Conservation (phyloP, 257 asterid genomes). For the Rubia yunnanensis region DNA sequence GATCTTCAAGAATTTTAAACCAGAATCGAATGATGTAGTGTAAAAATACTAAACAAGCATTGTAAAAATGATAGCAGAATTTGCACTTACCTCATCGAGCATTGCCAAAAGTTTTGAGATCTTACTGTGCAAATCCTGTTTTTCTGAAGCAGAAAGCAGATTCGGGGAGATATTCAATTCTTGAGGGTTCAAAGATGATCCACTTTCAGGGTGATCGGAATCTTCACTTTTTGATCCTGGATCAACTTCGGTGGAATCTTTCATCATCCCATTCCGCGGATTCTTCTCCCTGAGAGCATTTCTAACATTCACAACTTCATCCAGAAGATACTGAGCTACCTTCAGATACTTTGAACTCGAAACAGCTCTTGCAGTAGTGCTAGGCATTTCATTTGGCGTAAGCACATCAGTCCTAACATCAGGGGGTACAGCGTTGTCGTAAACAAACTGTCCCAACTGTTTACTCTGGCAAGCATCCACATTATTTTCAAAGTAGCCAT, state of each 20-base stretch:
- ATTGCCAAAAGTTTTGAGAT: constrained; percentile 62
- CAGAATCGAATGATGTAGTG: not conserved
- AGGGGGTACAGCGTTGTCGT: constrained; percentile 26
- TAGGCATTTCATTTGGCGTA: constrained; percentile 34
- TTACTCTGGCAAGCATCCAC: constrained; percentile 32
- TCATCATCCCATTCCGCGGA: constrained; percentile 24
- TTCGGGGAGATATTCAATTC: constrained; percentile 22
- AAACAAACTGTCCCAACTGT: constrained; percentile 23
- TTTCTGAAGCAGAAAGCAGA: constrained; percentile 63
- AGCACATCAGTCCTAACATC: constrained; percentile 14
- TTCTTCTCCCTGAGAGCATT: constrained; percentile 46
- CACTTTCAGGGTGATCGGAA: constrained; percentile 34
- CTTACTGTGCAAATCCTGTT: constrained; percentile 65
- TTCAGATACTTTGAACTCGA: constrained; percentile 63
- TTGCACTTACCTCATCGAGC: constrained; percentile 67
- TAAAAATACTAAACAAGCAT: not conserved
- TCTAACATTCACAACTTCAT: constrained; percentile 73
- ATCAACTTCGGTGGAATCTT: constrained; percentile 30
- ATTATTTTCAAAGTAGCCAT: constrained; percentile 26
- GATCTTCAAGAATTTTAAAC: not conserved
- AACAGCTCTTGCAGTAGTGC: constrained; percentile 30
- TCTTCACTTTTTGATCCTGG: constrained; percentile 33
- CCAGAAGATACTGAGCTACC: constrained; percentile 67
- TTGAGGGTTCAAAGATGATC: constrained; percentile 23
- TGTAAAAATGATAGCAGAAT: not conserved